A percentile compares a stretch with the other conserved stretches of the same genome.
phyloP scores from a whole-genome alignment of 2,329 filamentous ascomycete species.

The Sclerotinia sclerotiorum region DNA sequence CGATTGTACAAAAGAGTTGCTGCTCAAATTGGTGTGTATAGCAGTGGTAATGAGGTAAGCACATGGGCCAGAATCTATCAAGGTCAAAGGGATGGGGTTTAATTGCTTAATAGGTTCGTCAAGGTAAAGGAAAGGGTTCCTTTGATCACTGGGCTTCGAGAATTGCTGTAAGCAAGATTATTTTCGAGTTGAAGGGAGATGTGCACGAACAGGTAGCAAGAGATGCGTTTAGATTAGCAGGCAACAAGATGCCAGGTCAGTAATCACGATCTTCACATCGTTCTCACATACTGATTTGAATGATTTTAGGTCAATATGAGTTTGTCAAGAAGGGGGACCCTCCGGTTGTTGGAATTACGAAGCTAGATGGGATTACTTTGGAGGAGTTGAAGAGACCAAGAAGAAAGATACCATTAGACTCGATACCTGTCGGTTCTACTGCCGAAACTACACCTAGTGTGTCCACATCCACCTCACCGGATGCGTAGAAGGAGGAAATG shows the following conservation, averaged over 20 bases:
- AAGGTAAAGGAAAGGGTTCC: constrained; percentile 98
- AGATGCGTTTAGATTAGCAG: constrained; percentile 91
- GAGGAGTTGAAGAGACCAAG: constrained; percentile 81
- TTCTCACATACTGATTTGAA: constrained; percentile 33
- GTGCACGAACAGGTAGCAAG: constrained; percentile 91
- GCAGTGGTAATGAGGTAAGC: constrained; percentile 84
- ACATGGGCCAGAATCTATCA: neutral
- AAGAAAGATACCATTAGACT: constrained; percentile 44
- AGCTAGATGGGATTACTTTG: constrained; percentile 77
- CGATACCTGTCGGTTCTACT: constrained; percentile 29
- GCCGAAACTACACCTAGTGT: constrained; percentile 29
- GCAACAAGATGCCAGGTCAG: constrained; percentile 89
- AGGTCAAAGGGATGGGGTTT: constrained; percentile 12
- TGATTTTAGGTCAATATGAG: constrained; percentile 69
- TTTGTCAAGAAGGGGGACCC: constrained; percentile 92
- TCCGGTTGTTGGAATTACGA: constrained; percentile 88
- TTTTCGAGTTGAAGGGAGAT: constrained; percentile 89
- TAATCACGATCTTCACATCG: constrained; percentile 25
- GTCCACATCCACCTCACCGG: constrained; percentile 35
- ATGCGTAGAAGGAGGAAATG: constrained; percentile 29
- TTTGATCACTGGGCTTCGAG: constrained; percentile 96
- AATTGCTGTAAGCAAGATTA: constrained; percentile 84
- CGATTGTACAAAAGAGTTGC: constrained; percentile 86
- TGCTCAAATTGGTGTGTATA: constrained; percentile 93
- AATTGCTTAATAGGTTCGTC: constrained; percentile 64